phyloP scores from a whole-genome alignment of 1,284 basidiomycete species.

The Hypsizygus ulmarius region DNA sequence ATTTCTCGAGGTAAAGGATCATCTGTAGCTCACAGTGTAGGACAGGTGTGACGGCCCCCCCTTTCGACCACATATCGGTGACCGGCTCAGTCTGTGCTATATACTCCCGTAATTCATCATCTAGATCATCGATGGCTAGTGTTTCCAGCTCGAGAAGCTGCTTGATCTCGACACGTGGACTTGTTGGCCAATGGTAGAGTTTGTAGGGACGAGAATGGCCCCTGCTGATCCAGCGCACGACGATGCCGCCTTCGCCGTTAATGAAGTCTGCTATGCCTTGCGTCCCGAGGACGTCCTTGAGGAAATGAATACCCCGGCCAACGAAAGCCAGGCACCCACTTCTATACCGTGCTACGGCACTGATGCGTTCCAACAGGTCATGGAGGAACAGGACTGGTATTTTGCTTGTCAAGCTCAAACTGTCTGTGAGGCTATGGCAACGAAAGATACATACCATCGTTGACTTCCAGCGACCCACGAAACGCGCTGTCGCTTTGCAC shows the following conservation, averaged over 20 bases:
- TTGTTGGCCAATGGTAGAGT: slow-evolving; percentile 11
- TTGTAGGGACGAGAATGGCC: slow-evolving; percentile 2
- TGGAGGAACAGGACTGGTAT: slow-evolving; percentile 12
- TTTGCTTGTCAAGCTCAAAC: not conserved
- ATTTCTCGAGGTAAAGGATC: slow-evolving; percentile 14
- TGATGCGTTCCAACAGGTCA: slow-evolving; percentile 12
- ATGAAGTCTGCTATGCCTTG: slow-evolving; percentile 12
- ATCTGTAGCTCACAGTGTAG: slow-evolving; percentile 16
- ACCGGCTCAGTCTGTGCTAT: slow-evolving; percentile 8
- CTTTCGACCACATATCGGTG: slow-evolving; percentile 12
- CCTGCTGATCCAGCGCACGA: slow-evolving; percentile 9
- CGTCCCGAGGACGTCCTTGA: slow-evolving; percentile 10
- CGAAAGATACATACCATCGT: slow-evolving; percentile 11
- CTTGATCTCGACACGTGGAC: slow-evolving; percentile 9
- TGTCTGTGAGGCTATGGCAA: not conserved
- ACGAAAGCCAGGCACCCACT: slow-evolving; percentile 9
- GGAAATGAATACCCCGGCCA: slow-evolving; percentile 7
- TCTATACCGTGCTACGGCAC: slow-evolving; percentile 11
- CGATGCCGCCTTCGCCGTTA: slow-evolving; percentile 11
- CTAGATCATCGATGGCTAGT: slow-evolving; percentile 12
- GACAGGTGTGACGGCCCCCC: slow-evolving; percentile 10
- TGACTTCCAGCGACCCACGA: not conserved
- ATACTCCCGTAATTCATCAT: slow-evolving; percentile 8
- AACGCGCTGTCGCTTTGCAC: not conserved
- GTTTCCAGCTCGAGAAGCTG: slow-evolving; percentile 7